Base-by-base conservation (phyloP, 2,329 filamentous ascomycete genomes). In the Coniella lustricola region DNA sequence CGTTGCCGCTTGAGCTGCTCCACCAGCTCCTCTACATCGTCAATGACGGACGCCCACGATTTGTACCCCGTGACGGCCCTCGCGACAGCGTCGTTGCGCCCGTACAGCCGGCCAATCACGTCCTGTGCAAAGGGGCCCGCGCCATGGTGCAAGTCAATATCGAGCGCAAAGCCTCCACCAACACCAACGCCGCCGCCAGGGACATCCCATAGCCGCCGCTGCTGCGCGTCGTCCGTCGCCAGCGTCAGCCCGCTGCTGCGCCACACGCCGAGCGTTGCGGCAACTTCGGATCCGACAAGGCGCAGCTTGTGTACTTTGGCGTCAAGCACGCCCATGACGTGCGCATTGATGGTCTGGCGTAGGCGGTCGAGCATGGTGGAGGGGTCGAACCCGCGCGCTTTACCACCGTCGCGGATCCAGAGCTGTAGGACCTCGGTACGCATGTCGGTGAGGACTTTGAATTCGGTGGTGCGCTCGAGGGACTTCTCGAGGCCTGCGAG, bases 1-100 rank as follows among this genome's bases (percentile, higher is more conserved):
- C 81, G 77, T 55, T 84, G 80, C 40, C 77, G 76, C 52, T 73
- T 78, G 57, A 93, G 75, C 50, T 79, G 73, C 35, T 81, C 79
- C 7, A 90, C 76, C 3, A 84, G 72, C 16, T 72, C 69, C 37
- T 75, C 75, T 13, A 86, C 77, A 45, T 82, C 79, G 51, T 84
- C 77, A n/a, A 94, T 78, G 4, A 84, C 77, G n/a, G 73, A 71
- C 39, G 81, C 77, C 90, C 90, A 96, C 1, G 75, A 74, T 50
- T 81, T 74, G 60, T 93, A 93, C 39, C 75, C 72, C 12, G 75
- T 70, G 1, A 83, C 71, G 0, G 84, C 78, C 46, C 70, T 71
- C 32, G 79, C 79, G 0, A 91, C 77, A 10, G 79, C 71, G 49
- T 82, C 74, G 59, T 84, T 85, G 43, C 83, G 79, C 5, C 91